Percentiles rank a stretch among this genome's conserved stretches.
Conservation (phyloP, 176 grass and related monocot species). For the Melocanna baccifera region DNA sequence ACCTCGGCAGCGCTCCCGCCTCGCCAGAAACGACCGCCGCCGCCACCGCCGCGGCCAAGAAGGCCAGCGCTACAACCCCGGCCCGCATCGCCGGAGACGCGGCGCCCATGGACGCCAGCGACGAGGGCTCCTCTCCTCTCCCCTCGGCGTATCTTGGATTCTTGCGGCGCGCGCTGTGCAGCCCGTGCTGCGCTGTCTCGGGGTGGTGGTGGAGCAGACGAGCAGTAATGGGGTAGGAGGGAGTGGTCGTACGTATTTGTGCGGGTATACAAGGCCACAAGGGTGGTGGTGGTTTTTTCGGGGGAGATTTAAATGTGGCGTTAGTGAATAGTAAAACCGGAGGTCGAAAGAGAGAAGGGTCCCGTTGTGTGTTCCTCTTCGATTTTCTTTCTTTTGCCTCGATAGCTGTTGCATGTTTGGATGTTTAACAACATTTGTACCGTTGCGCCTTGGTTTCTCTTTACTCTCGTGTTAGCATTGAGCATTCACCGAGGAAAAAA, state of each 20-base stretch:
- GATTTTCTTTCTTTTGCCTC: not conserved
- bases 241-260: constrained; percentile 28
- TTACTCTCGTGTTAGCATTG: not conserved
- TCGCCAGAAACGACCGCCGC: not conserved
- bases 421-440: constrained; percentile 8
- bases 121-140: not conserved
- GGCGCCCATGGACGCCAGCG: not conserved
- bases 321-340: constrained; percentile 12
- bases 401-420: not conserved
- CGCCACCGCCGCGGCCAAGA: not conserved
- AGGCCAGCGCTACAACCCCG: not conserved
- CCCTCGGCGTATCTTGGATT: constrained; percentile 22
- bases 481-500: not conserved
- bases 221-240: not conserved
- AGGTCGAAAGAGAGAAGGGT: not conserved
- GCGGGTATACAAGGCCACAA: not conserved
- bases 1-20: constrained; percentile 27
- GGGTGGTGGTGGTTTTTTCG: not conserved
- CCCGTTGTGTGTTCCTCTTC: not conserved
- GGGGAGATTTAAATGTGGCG: not conserved
- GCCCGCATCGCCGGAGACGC: not conserved
- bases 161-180: constrained; percentile 2
- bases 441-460: not conserved
- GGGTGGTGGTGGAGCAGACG: constrained; percentile 3
- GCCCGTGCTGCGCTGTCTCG: constrained; percentile 32